Conservation (phyloP, 805 yeast species). For the Candida suzukii region DNA sequence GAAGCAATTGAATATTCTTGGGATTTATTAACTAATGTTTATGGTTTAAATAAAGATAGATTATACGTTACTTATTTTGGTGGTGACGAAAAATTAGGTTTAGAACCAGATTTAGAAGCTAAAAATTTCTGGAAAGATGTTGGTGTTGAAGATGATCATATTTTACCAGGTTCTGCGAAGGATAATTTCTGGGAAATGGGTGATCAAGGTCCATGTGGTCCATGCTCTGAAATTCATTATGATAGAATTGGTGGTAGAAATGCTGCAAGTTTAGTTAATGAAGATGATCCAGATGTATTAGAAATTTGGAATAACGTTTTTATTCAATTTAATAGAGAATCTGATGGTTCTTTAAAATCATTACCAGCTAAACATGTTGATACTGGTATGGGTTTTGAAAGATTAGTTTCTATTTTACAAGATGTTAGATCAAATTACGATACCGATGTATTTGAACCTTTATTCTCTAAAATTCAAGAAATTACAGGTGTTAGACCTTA, state of each 20-base stretch:
- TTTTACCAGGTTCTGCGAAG: constrained; percentile 80
- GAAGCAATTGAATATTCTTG: constrained; percentile 88
- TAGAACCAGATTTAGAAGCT: constrained; percentile 93
- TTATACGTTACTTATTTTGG: constrained; percentile 95
- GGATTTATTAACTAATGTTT: constrained; percentile 84
- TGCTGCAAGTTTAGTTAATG: constrained; percentile 83
- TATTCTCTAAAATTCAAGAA: constrained; percentile 81
- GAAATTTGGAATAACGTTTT: constrained; percentile 98
- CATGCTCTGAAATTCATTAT: constrained; percentile 95
- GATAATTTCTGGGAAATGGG: constrained; percentile 99
- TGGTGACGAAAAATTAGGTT: constrained; percentile 77
- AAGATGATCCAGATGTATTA: constrained; percentile 96
- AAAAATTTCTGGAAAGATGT: constrained; percentile 76
- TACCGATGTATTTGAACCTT: constrained; percentile 91
- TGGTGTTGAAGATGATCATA: constrained; percentile 89
- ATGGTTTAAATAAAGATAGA: constrained; percentile 71
- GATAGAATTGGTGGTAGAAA: constrained; percentile 98
- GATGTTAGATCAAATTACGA: constrained; percentile 91
- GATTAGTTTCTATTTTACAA: constrained; percentile 91
- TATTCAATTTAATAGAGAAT: constrained; percentile 93
- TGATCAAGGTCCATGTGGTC: constrained; percentile 99
- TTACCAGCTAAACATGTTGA: constrained; percentile 95
- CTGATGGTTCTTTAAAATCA: constrained; percentile 69
- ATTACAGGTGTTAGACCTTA: constrained; percentile 90
- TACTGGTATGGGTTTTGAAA: constrained; percentile 98